Conservation (phyloP, 2,329 filamentous ascomycete genomes). For the Aspergillus sp. region DNA sequence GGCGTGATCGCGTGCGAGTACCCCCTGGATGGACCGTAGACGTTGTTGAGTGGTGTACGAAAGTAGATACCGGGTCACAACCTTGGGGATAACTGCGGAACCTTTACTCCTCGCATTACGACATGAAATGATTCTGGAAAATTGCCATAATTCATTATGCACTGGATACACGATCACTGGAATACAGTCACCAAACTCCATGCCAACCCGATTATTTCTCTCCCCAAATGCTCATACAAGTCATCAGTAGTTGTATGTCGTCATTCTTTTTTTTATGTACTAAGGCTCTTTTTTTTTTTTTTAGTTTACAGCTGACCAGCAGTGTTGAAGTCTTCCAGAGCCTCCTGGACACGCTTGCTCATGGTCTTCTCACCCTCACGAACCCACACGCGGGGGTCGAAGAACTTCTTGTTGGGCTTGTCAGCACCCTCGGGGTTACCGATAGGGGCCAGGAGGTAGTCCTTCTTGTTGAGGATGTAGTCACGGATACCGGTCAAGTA, state of each 20-base stretch:
- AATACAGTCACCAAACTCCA: too few species aligned
- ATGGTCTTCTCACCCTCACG: conserved; percentile 94
- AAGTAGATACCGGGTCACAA: too few species aligned
- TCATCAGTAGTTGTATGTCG: neutral
- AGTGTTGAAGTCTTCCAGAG: conserved; percentile 87
- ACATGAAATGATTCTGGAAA: too few species aligned
- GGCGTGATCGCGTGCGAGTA: neutral
- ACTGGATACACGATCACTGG: too few species aligned
- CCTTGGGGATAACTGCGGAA: too few species aligned
- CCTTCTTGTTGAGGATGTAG: conserved; percentile 90
- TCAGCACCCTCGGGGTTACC: conserved; percentile 93
- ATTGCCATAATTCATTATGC: too few species aligned
- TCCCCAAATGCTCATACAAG: neutral
- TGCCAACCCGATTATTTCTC: too few species aligned
- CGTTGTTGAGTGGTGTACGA: too few species aligned
- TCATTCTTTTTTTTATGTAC: neutral
- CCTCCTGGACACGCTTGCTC: conserved; percentile 70
- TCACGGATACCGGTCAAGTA: conserved; percentile 91
- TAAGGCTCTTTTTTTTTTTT: neutral
- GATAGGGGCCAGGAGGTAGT: conserved; percentile 78
- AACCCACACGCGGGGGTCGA: conserved; percentile 88
- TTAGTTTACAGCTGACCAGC: conserved; percentile 63
- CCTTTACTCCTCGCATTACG: too few species aligned
- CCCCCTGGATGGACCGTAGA: too few species aligned
- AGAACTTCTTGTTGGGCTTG: conserved; percentile 99